Base-by-base conservation (phyloP, 371 early-diverging fungal species). In the Circinella minor region DNA sequence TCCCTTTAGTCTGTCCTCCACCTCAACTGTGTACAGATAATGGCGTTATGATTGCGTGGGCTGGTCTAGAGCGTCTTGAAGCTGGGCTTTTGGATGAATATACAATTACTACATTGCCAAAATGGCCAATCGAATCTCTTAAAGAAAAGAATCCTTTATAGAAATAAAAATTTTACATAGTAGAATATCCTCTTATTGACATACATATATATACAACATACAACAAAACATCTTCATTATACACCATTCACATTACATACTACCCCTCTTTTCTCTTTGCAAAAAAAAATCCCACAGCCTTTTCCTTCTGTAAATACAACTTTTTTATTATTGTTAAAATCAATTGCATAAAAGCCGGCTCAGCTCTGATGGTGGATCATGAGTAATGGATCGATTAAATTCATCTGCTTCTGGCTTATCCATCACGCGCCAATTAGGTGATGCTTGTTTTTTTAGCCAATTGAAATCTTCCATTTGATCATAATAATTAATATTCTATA, bases 11-110 rank as follows among this genome's bases (percentile, higher is more conserved):
- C 47, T 91, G 90, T 55, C 95, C 95, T 38, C 92, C 93, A 17
- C 91, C 92, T 4, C 79, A 87, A 27, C 75, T 93, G 48, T 95
- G 95, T 75, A 91, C 95, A 0, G 95, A 95, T 77, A 95, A 95
- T 72, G 94, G 92, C n/a, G 93, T 91, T 34, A 95, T 95, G 95
- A 90, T 95, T 74, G 95, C 94, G 9, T 95, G 95, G 95, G 86
- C 93, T 6, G 95, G 91, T 1, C n/a, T 89, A 4, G 92, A 92
- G 67, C 75, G 90, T 46, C 85, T 84, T 59, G 84, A 78, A 65
- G 78, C 80, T n/a, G 90, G 90, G 1, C 80, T 89, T 39, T 62
- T 87, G 17, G 90, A 90, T 68, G 81, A 83, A 38, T 89, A 88
- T 76, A 85, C 87, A 46, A 86, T 90, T 51, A 89, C 89, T 4